phyloP scores from a whole-genome alignment of 768 basidiomycete species.

The Termitomyces sp. region DNA sequence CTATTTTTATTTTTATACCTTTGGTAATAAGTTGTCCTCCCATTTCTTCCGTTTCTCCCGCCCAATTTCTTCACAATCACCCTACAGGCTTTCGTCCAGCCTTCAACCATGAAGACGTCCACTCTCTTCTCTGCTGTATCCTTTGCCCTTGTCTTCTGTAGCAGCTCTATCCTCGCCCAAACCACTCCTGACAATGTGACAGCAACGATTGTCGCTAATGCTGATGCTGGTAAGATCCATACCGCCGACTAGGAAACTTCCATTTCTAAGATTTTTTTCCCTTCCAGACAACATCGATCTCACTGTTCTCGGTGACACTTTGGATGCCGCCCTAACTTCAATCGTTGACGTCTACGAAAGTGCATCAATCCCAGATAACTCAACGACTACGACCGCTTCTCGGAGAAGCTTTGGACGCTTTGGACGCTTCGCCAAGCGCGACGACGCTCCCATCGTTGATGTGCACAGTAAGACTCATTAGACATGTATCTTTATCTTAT shows the following conservation, averaged over 20 bases:
- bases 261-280: not conserved
- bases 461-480: constrained; percentile 24
- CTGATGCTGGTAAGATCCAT: constrained; percentile 24
- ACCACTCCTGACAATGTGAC: constrained; percentile 17
- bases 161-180: constrained; percentile 16
- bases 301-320: constrained; percentile 19
- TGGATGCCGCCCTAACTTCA: constrained; percentile 22
- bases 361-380: not conserved
- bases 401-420: constrained; percentile 7
- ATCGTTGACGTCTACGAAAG: constrained; percentile 21
- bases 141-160: constrained; percentile 15
- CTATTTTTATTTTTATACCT: not conserved
- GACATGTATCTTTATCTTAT: not conserved
- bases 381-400: constrained; percentile 7
- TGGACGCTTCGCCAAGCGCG: constrained; percentile 14
- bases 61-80: not conserved
- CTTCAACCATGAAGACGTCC: constrained; percentile 28
- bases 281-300: constrained; percentile 29
- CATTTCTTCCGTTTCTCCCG: not conserved
- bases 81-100: constrained; percentile 18
- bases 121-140: constrained; percentile 21
- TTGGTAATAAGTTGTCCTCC: not conserved
- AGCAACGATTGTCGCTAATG: constrained; percentile 24
- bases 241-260: not conserved
- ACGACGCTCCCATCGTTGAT: constrained; percentile 23